phyloP scores from a whole-genome alignment of 73 alveolate species.

The Uronychia binucleata region DNA sequence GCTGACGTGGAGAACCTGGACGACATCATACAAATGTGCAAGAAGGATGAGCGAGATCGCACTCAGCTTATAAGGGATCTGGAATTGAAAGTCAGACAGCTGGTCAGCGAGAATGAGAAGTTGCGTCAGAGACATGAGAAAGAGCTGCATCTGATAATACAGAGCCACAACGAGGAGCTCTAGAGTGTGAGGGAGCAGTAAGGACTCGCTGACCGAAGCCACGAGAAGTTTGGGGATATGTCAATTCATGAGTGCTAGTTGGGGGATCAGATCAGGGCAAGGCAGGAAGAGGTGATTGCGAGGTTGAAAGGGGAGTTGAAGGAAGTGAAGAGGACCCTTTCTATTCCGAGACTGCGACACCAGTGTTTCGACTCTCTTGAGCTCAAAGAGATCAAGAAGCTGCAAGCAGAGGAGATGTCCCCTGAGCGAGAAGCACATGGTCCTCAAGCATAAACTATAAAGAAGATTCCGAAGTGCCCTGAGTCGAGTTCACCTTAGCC shows the following conservation, averaged over 20 bases:
- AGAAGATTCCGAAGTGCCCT: not conserved
- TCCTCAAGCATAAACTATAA: no score
- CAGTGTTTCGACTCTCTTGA: not conserved
- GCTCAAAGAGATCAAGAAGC: not conserved
- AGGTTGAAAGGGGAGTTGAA: not conserved
- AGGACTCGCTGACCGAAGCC: not conserved
- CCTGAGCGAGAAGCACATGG: not conserved
- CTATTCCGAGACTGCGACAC: not conserved
- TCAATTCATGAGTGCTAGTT: not conserved
- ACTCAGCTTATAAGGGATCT: not conserved
- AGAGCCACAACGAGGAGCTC: not conserved
- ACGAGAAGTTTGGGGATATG: not conserved
- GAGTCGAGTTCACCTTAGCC: not conserved
- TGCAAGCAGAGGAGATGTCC: not conserved
- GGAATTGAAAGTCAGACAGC: not conserved
- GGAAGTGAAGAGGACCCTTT: not conserved
- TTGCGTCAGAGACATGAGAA: not conserved
- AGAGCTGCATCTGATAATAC: not conserved
- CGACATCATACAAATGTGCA: not conserved
- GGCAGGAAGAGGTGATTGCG: not conserved
- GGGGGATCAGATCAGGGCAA: not conserved
- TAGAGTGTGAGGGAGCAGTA: not conserved
- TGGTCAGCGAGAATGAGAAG: not conserved
- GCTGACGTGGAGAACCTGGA: not conserved
- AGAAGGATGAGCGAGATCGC: not conserved